Conservation (phyloP, 2,329 filamentous ascomycete genomes). For the Clonostachys sp. region DNA sequence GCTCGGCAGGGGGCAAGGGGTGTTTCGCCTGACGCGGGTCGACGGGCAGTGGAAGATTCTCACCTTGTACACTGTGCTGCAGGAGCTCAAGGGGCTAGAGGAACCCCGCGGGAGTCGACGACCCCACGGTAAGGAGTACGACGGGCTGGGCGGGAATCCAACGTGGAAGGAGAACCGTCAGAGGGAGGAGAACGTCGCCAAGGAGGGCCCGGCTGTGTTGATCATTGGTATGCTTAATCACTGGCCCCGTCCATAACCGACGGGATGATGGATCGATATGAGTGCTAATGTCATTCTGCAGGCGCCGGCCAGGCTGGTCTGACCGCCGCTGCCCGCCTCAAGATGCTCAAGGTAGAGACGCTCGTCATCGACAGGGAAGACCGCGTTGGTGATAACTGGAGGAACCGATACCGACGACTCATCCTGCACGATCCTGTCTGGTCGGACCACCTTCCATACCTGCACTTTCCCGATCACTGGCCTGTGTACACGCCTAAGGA, state of each 20-base stretch:
- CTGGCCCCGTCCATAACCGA: not conserved
- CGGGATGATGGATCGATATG: not conserved
- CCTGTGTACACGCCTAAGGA: constrained; percentile 71
- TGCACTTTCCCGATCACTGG: constrained; percentile 61
- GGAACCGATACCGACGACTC: constrained; percentile 58
- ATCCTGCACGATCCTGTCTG: constrained; percentile 66
- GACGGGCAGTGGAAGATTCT: constrained; percentile 53
- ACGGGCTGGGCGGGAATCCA: constrained; percentile 40
- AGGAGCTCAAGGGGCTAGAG: constrained; percentile 47
- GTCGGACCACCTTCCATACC: constrained; percentile 58
- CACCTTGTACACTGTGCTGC: constrained; percentile 56
- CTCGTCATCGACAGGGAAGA: constrained; percentile 55
- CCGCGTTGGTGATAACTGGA: constrained; percentile 60
- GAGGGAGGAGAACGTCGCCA: constrained; percentile 38
- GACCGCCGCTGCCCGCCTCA: constrained; percentile 51
- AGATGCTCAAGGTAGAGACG: constrained; percentile 50
- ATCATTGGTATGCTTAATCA: constrained; percentile 47
- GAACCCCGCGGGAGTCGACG: constrained; percentile 41
- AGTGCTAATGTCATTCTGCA: constrained; percentile 9
- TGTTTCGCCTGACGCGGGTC: constrained; percentile 44
- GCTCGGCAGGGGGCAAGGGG: constrained; percentile 49
- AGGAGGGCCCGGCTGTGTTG: constrained; percentile 51
- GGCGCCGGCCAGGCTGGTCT: constrained; percentile 59
- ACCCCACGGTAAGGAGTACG: constrained; percentile 52
- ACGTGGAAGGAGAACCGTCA: constrained; percentile 57